A percentile compares a stretch with the other conserved stretches of the same genome.
Evolutionary conservation across 1,139 yeast genomes (phyloP).

Genomic region (Lodderomyces pseudojiufengensis): DNA sequence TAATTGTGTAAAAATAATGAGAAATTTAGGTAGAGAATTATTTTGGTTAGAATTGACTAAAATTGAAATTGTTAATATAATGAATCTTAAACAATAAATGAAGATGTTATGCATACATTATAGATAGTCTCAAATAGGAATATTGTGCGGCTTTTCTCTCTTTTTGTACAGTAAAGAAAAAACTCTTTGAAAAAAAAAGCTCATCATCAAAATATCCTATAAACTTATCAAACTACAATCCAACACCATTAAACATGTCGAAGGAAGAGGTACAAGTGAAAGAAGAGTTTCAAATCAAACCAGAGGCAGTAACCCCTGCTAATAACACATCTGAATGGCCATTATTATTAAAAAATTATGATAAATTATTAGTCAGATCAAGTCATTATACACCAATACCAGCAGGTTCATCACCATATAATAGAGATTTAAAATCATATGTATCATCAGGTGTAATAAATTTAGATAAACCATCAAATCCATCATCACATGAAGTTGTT

Average conservation of each 20-base stretch:
- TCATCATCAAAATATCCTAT: conserved; percentile 2
- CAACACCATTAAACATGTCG: conserved; percentile 34
- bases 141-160: conserved; percentile 3
- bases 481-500: conserved; percentile 97
- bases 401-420: conserved; percentile 89
- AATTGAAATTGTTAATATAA: conserved; percentile 27
- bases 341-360: conserved; percentile 85
- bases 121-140: background rate
- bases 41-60: conserved; percentile 50
- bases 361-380: conserved; percentile 88
- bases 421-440: conserved; percentile 88
- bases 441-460: conserved; percentile 94
- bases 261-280: conserved; percentile 69
- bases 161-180: conserved; percentile 1
- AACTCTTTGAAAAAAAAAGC: conserved; percentile 1
- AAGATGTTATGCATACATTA: background rate
- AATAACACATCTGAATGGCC: conserved; percentile 96
- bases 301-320: conserved; percentile 75
- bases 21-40: conserved; percentile 73
- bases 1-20: conserved; percentile 51
- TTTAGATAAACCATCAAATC: conserved; percentile 96
- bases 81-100: conserved; percentile 14
- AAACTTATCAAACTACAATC: background rate
- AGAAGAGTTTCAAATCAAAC: conserved; percentile 79
- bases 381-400: conserved; percentile 98